A percentile compares a stretch with the other conserved stretches of the same genome.
These are phyloP conservation scores for Thraustotheca clavata DNA, from an alignment of 352 stramenopile genomes.

Conservation along the genomic window DNA sequence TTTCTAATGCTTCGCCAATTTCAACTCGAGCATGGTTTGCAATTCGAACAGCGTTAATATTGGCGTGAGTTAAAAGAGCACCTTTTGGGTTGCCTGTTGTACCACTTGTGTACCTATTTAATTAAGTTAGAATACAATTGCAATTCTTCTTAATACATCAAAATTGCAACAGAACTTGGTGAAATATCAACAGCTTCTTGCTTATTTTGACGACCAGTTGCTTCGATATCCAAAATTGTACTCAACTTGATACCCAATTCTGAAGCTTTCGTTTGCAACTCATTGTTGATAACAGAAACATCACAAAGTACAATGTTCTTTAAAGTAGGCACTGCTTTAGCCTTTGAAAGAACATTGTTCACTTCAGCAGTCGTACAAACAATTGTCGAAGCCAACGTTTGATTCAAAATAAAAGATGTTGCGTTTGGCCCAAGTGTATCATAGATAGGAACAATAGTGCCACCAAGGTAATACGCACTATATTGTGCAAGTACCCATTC, in stretches of 20 bases:
- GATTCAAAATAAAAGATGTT: conserved; percentile 22
- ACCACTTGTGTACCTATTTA: conserved; percentile 35
- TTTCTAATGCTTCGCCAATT: background rate
- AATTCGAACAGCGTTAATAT: conserved; percentile 23
- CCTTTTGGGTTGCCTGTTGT: conserved; percentile 44
- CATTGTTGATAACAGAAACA: background rate
- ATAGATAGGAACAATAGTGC: conserved; percentile 37
- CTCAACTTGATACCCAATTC: background rate
- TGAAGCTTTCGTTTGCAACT: background rate
- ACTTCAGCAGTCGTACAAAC: conserved; percentile 22
- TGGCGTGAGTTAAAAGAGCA: conserved; percentile 40
- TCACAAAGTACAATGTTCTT: background rate
- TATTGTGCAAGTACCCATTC: conserved; percentile 92
- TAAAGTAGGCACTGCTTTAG: background rate
- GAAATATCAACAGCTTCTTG: background rate
- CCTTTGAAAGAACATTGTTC: conserved; percentile 16
- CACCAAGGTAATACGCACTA: conserved; percentile 38
- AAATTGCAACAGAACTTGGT: background rate
- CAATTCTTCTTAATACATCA: background rate
- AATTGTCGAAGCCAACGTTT: conserved; percentile 22
- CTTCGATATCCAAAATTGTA: background rate
- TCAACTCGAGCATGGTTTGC: background rate
- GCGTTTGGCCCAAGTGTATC: conserved; percentile 25
- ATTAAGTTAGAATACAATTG: background rate
- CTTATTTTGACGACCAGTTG: background rate